Percentiles rank a stretch among this genome's conserved stretches.
Conservation (phyloP, 495 filamentous ascomycete species). For the Chlorociboria aeruginascens region DNA sequence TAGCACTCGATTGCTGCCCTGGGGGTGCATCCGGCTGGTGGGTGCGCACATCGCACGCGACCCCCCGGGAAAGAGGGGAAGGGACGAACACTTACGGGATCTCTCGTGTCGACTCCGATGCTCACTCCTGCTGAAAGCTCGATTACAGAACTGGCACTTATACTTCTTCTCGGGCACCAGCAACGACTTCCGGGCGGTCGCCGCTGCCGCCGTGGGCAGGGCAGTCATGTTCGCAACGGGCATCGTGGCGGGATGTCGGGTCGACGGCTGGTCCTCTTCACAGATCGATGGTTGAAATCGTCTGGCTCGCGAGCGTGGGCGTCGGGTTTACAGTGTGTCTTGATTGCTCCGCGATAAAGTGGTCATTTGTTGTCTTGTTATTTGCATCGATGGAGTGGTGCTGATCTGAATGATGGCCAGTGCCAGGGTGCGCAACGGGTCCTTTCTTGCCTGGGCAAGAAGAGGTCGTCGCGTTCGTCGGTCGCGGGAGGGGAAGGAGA, state of each 20-base stretch:
- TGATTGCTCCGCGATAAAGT: slow-evolving; percentile 33
- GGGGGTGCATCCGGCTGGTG: slow-evolving; percentile 11
- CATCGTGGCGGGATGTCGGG: slow-evolving; percentile 31
- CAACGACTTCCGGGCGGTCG: slow-evolving; percentile 47
- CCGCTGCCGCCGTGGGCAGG: slow-evolving; percentile 40
- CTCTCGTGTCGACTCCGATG: slow-evolving; percentile 94
- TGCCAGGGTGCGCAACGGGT: slow-evolving; percentile 27
- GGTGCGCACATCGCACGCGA: slow-evolving; percentile 4
- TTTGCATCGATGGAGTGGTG: slow-evolving; percentile 36
- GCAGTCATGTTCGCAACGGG: slow-evolving; percentile 54
- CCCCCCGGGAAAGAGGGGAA: background rate
- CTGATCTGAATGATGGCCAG: slow-evolving; percentile 20
- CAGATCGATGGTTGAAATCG: slow-evolving; percentile 28
- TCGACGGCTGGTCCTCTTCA: slow-evolving; percentile 9
- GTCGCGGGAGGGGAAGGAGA: no score
- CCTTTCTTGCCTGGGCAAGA: slow-evolving; percentile 35
- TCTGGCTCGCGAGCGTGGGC: slow-evolving; percentile 25
- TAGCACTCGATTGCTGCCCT: background rate
- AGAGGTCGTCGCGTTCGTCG: slow-evolving; percentile 25
- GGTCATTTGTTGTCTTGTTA: slow-evolving; percentile 44
- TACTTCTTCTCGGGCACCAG: slow-evolving; percentile 82
- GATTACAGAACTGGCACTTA: slow-evolving; percentile 97
- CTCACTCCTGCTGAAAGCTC: slow-evolving; percentile 94
- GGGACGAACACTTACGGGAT: slow-evolving; percentile 67
- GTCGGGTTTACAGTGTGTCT: slow-evolving; percentile 50